phyloP scores from a whole-genome alignment of 768 basidiomycete genomes.

The Suillus weaverae region DNA sequence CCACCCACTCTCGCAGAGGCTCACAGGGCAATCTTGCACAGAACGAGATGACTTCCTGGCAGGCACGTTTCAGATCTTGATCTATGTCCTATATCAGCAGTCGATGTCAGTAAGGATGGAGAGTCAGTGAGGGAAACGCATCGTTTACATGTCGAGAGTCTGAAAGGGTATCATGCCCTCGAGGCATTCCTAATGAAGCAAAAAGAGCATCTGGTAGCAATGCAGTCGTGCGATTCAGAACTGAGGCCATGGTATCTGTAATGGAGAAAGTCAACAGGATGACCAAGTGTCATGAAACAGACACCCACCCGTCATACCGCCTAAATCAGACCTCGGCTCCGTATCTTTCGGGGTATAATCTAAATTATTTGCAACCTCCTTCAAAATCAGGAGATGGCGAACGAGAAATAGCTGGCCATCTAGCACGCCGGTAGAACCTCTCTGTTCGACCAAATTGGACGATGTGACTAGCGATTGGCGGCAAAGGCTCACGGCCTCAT shows the following conservation, averaged over 20 bases:
- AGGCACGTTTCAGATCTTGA: conserved; percentile 77
- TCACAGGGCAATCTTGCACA: conserved; percentile 58
- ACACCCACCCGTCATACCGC: conserved; percentile 59
- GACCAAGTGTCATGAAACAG: neutral
- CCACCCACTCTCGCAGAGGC: conserved; percentile 65
- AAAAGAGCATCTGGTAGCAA: conserved; percentile 69
- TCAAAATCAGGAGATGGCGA: conserved; percentile 86
- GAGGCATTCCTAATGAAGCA: conserved; percentile 65
- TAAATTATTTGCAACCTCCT: conserved; percentile 81
- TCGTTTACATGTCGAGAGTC: conserved; percentile 70
- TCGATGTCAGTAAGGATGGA: neutral
- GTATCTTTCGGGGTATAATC: conserved; percentile 57
- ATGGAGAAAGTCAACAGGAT: neutral
- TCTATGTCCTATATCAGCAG: conserved; percentile 69
- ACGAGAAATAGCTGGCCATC: conserved; percentile 89
- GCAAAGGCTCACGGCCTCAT: conserved; percentile 86
- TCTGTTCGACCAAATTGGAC: conserved; percentile 59
- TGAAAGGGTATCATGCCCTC: conserved; percentile 58
- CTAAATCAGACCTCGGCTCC: conserved; percentile 43
- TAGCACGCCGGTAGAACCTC: conserved; percentile 45
- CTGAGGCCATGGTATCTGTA: conserved; percentile 32
- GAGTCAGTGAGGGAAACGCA: neutral
- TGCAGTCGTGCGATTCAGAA: conserved; percentile 33
- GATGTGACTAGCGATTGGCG: conserved; percentile 77
- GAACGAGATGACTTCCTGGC: conserved; percentile 77